Evolutionary conservation across 345 rosid species (phyloP).

Genomic region (Eucalyptus curtisii): DNA sequence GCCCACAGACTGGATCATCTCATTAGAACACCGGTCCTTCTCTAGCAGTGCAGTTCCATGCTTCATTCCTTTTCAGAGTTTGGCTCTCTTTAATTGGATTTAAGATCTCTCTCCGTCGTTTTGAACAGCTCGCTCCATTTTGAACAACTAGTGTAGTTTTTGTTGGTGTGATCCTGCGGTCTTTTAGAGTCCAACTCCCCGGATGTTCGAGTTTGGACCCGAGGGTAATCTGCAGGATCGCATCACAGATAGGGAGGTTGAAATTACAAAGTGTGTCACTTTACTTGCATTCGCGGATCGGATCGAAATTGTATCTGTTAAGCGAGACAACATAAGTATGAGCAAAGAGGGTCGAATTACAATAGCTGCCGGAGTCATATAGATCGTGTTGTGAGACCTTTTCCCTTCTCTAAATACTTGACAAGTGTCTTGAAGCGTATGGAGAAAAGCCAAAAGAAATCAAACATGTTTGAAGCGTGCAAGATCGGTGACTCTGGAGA

Average conservation of each 20-base stretch:
- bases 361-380: not conserved
- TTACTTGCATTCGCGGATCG: not conserved
- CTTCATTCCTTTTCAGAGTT: fast-evolving
- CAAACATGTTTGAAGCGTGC: not conserved
- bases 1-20: not conserved
- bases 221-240: not conserved
- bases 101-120: not conserved
- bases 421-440: not conserved
- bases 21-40: not conserved
- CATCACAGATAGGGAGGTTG: not conserved
- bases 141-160: not conserved
- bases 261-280: not conserved
- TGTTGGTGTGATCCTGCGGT: not conserved
- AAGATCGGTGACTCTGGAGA: not conserved
- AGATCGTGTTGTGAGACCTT: not conserved
- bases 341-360: not conserved
- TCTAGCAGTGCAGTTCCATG: not conserved
- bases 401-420: not conserved
- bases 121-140: not conserved
- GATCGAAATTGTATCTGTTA: not conserved
- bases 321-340: not conserved
- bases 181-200: too few species aligned
- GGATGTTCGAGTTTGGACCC: too few species aligned
- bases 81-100: too few species aligned
- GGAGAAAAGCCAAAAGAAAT: not conserved